Evolutionary conservation across 2,329 filamentous ascomycete species (phyloP), one percentile per base, ranked within the genome.

Genomic region (Xylaria multiplex): DNA sequence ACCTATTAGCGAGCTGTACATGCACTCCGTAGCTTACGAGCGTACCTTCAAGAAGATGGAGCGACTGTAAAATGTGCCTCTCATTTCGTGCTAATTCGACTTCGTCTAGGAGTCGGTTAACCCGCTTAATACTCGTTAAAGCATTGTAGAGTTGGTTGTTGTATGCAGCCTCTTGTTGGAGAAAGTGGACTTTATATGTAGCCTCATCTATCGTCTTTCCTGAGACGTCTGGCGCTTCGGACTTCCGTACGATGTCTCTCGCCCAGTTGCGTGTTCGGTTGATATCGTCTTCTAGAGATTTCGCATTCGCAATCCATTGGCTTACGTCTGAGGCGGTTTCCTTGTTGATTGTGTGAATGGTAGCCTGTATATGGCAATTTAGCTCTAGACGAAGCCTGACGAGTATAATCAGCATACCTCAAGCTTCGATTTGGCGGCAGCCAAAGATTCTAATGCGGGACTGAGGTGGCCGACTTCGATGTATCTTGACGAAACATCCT

Each of bases 251-350:
- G 65, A 98, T 96, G 64, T 93, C 89, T 74, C 90, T 90, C 24
- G 95, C 93, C 42, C 93, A 89, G 16, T 87, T 85, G 73, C 93
- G 90, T 27, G 93, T 95, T 53, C 88, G 87, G 73, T 92, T 88
- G 70, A 97, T 95, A 75, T 97, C 95, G 68, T 90, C 87, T 77
- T 97, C 93, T 7, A 97, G 86, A 59, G 90, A 88, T 78, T 93
- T 93, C 54, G 94, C 93, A 77, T 96, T 93, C 58, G 85, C 81
- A 63, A 96, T 92, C 95, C 95, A 98, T 58, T 90, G 87, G 75
- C 93, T 91, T 57, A 97, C 91, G 74, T 96, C 91, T 45, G 90
- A 87, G 63, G 90, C 91, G 19, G 89, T 91, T 70, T 93, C 89
- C 75, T 89, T 87, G 78, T 94, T 96, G 68, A 96, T 87, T 24